Evolutionary conservation across 257 asterid genomes (phyloP).

Genomic region (Avicennia marina): DNA sequence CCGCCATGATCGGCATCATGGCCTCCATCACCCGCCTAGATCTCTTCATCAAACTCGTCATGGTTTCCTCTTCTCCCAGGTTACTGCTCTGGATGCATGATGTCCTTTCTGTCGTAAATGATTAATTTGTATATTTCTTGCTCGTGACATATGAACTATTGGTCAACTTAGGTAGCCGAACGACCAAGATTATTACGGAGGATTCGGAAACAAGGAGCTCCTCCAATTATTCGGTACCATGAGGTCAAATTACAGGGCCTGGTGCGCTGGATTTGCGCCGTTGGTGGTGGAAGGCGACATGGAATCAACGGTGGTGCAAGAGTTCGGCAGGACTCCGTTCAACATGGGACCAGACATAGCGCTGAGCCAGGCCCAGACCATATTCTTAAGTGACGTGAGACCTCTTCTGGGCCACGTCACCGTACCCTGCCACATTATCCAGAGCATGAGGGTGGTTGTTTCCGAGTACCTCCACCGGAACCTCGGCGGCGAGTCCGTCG

Average conservation of each 20-base stretch:
- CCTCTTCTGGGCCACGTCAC: conserved; percentile 31
- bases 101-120: neutral
- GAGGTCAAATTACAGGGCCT: conserved; percentile 45
- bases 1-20: conserved; percentile 21
- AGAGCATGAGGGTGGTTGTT: conserved; percentile 46
- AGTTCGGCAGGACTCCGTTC: conserved; percentile 51
- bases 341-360: conserved; percentile 62
- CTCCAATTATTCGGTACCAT: conserved; percentile 34
- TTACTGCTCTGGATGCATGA: too few species aligned
- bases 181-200: conserved; percentile 38
- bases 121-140: neutral
- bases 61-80: conserved; percentile 36
- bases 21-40: conserved; percentile 34
- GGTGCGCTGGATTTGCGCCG: conserved; percentile 54
- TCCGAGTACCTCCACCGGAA: conserved; percentile 48
- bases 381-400: conserved; percentile 40
- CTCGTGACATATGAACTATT: neutral
- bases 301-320: conserved; percentile 51
- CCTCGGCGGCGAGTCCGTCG: conserved; percentile 39
- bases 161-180: conserved; percentile 28
- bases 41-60: conserved; percentile 33
- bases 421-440: conserved; percentile 55
- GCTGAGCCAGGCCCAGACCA: conserved; percentile 40
- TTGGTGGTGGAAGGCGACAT: conserved; percentile 47
- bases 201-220: conserved; percentile 40